A percentile compares a stretch with the other conserved stretches of the same genome.
Evolutionary conservation across 495 filamentous ascomycete genomes (phyloP).

Genomic region (Immersiella caudata): DNA sequence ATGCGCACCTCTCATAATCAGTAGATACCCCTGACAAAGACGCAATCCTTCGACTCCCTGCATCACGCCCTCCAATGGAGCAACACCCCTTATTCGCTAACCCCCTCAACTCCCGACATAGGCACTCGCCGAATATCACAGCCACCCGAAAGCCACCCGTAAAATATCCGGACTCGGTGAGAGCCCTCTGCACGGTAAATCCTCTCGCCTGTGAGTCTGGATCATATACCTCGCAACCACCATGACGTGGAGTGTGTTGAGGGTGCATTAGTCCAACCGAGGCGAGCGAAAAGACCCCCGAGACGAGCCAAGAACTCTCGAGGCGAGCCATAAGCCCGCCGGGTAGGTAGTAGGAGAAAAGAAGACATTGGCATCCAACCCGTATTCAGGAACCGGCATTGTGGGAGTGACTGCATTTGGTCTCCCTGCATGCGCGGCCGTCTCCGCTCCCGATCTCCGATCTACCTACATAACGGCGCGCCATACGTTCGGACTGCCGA

Average conservation of each 20-base stretch:
- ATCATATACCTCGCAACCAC: not conserved
- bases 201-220: not conserved
- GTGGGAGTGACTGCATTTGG: not conserved
- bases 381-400: not conserved
- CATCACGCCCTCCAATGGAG: too few species aligned
- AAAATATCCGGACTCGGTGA: not conserved
- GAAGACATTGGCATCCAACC: not conserved
- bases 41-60: too few species aligned
- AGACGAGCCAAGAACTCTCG: too few species aligned
- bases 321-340: too few species aligned
- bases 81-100: too few species aligned
- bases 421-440: not conserved
- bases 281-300: not conserved
- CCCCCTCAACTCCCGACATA: not conserved
- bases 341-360: not conserved
- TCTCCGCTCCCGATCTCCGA: not conserved
- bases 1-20: too few species aligned
- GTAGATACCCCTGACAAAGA: too few species aligned
- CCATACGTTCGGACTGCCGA: too few species aligned
- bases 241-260: not conserved
- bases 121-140: not conserved
- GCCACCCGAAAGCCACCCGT: not conserved
- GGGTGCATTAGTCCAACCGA: not conserved
- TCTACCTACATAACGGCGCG: not conserved
- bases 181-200: not conserved